Conservation (phyloP, 805 yeast species). For the Cyberlindnera mycetangii region DNA sequence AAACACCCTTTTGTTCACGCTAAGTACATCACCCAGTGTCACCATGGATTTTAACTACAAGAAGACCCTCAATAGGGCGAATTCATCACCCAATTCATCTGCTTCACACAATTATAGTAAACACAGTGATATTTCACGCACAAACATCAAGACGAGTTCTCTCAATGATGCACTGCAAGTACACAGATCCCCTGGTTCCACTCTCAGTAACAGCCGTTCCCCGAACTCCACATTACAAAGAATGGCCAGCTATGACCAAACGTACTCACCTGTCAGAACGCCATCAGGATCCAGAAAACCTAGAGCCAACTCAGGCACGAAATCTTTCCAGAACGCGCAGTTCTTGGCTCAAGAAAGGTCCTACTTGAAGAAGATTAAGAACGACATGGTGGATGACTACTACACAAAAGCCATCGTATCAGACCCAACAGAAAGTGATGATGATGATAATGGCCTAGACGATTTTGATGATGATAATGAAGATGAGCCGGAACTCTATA, state of each 20-base stretch:
- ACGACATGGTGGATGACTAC: constrained; percentile 64
- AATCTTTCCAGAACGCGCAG: constrained; percentile 28
- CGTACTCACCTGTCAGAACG: constrained; percentile 27
- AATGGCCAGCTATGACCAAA: constrained; percentile 19
- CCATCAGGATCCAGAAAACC: constrained; percentile 23
- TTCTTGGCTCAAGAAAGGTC: constrained; percentile 57
- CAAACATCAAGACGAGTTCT: constrained; percentile 3
- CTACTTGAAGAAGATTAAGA: constrained; percentile 59
- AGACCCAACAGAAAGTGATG: constrained; percentile 35
- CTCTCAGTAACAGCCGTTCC: constrained; percentile 18
- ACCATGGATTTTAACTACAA: constrained; percentile 15
- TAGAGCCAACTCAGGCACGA: constrained; percentile 22
- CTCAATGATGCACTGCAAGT: constrained; percentile 10
- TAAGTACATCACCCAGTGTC: neutral
- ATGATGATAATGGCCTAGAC: constrained; percentile 28
- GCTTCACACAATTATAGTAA: constrained; percentile 1
- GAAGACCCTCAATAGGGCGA: constrained; percentile 17
- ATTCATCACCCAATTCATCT: constrained; percentile 18
- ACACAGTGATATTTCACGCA: constrained; percentile 7
- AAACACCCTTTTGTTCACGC: neutral
- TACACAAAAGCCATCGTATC: constrained; percentile 62
- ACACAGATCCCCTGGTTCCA: constrained; percentile 24
- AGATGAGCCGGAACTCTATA: constrained; percentile 22
- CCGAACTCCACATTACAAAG: constrained; percentile 20
- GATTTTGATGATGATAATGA: constrained; percentile 26